Percentiles rank a stretch among this genome's conserved stretches.
These are phyloP conservation scores for Vickermania spadyakhi DNA, from an alignment of 208 protist species.

Conservation along the genomic window DNA sequence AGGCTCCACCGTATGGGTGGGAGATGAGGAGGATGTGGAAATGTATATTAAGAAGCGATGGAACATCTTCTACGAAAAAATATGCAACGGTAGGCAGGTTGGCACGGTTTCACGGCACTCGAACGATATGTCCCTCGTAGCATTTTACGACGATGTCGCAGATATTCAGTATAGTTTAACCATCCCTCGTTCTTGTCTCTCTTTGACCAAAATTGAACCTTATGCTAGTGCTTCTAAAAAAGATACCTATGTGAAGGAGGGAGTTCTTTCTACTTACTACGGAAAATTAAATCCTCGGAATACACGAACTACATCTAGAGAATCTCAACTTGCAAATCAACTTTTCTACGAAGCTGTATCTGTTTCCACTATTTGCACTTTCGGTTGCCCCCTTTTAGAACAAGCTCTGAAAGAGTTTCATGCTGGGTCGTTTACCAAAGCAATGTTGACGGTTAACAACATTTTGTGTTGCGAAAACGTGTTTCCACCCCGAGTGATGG, in stretches of 20 bases:
- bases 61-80: constrained; percentile 32
- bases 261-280: constrained; percentile 24
- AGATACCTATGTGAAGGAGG: constrained; percentile 11
- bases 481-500: constrained; percentile 10
- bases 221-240: constrained; percentile 27
- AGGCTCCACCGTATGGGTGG: constrained; percentile 59
- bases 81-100: constrained; percentile 61
- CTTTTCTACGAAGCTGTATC: constrained; percentile 23
- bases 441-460: constrained; percentile 9
- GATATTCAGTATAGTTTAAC: constrained; percentile 37
- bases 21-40: constrained; percentile 75
- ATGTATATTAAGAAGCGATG: constrained; percentile 51
- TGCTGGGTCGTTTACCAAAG: constrained; percentile 7
- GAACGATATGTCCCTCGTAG: constrained; percentile 47
- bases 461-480: not conserved
- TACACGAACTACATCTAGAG: not conserved
- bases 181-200: constrained; percentile 58
- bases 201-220: constrained; percentile 31
- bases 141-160: constrained; percentile 19
- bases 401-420: constrained; percentile 9
- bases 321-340: constrained; percentile 6
- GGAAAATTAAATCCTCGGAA: constrained; percentile 33
- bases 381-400: not conserved
- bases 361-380: constrained; percentile 1
- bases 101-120: constrained; percentile 55